These are phyloP conservation scores for Leishmania lainsoni DNA, from an alignment of 208 protist species.

Conservation along the genomic window DNA sequence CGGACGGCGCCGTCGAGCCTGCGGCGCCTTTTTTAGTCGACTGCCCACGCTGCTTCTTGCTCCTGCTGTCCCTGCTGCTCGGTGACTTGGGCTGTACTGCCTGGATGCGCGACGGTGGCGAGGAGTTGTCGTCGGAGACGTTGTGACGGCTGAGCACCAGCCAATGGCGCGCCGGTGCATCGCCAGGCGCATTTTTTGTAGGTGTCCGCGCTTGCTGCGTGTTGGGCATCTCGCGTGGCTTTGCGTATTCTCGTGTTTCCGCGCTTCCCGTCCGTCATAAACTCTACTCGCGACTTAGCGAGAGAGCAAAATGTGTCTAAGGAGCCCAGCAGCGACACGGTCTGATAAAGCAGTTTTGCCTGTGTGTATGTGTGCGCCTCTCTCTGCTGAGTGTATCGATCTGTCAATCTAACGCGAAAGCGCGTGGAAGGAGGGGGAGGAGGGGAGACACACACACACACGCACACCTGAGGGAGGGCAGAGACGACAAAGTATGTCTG, in stretches of 20 bases:
- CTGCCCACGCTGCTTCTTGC: not conserved
- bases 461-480: not conserved
- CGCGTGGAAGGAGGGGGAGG: no score
- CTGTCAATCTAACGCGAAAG: not conserved
- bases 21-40: not conserved
- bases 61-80: not conserved
- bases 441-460: not conserved
- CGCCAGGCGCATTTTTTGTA: not conserved
- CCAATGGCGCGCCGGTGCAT: slow-evolving; percentile 8
- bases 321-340: not conserved
- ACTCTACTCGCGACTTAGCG: not conserved
- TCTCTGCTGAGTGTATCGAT: not conserved
- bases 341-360: not conserved
- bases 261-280: not conserved
- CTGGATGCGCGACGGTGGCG: not conserved
- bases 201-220: slow-evolving; percentile 13
- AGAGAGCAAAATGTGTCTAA: not conserved
- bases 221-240: not conserved
- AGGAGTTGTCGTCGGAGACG: not conserved
- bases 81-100: not conserved
- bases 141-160: not conserved
- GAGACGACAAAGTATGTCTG: not conserved
- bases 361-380: not conserved
- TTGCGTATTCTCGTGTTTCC: not conserved
- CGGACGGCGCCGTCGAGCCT: not conserved